Evolutionary conservation across 1,284 basidiomycete genomes (phyloP).

Genomic region (Laetiporus sulphureus): DNA sequence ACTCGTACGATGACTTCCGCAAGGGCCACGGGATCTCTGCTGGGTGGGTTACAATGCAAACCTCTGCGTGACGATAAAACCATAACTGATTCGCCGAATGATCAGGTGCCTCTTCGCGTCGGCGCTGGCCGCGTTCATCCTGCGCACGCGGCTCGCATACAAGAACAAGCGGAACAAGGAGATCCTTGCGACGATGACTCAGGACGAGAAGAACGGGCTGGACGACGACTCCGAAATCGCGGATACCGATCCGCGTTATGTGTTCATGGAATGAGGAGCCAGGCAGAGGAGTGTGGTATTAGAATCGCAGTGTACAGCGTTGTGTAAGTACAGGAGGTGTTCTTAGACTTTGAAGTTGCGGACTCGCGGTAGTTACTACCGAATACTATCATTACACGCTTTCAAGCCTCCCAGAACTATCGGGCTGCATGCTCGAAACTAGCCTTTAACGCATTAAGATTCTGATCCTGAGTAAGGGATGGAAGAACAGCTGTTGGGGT

Average conservation of each 20-base stretch:
- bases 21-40: constrained; percentile 49
- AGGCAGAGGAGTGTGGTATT: no score
- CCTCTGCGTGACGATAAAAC: not conserved
- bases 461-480: no score
- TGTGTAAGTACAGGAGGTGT: no score
- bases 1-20: constrained; percentile 39
- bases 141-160: constrained; percentile 34
- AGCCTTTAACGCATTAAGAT: no score
- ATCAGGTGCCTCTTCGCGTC: constrained; percentile 36
- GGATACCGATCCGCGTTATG: constrained; percentile 42
- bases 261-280: no score
- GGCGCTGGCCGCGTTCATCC: constrained; percentile 32
- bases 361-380: no score
- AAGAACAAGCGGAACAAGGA: constrained; percentile 33
- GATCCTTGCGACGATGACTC: constrained; percentile 17
- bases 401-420: no score
- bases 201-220: constrained; percentile 23
- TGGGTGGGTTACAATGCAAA: constrained; percentile 26
- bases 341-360: no score
- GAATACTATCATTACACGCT: no score
- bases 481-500: no score
- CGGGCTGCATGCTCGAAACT: no score
- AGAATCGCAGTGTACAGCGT: no score
- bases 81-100: not conserved
- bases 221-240: constrained; percentile 31